Evolutionary conservation across 208 protist species (phyloP), one percentile per base, ranked within the genome.

Genomic region (Phytomonas sp.): DNA sequence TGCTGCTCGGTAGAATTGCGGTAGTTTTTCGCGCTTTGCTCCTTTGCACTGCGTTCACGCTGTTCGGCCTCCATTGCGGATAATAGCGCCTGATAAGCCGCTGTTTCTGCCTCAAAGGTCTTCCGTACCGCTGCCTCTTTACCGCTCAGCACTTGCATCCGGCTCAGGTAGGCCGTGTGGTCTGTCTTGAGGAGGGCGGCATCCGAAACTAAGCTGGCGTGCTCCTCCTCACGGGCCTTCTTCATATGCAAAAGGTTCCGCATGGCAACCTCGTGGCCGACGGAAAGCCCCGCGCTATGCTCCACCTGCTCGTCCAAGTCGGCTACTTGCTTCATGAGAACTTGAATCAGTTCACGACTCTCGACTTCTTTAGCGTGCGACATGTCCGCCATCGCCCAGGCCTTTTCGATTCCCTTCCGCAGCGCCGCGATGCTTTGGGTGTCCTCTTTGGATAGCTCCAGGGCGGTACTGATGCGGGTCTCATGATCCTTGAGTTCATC

Each of bases 311-410:
- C 69, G 60, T 93, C 96, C 6, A 99, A 84, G 45, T 98, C 94
- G 1, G 83, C 74, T 23, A 99, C 97, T 70, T 99, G 97, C 60
- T 91, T 72, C 67, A 98, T 97, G 6, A 99, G 86, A 33, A 87
- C 69, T 45, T 94, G 80, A 68, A 99, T 97, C 26, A 94, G 92
- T 75, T 99, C 93, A 49, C 91, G 95, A 30, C 97, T 96, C 66
- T 95, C 86, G 73, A 87, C 89, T 82, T 99, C 98, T 72, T 98
- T 97, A 67, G 98, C 89, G 80, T 99, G 95, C 14, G 97, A 95
- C 32, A 90, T 86, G 72, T 99, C 97, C 0, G 99, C 97, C 81
- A 99, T 96, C 63, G 98, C 95, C 97, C 97, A 99, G 12, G 97
- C 97, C 74, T 98, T 86, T 52, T 99, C 97, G 72, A 99, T 97